These are phyloP conservation scores for Gaeumannomyces sp. DNA, from an alignment of 2,329 filamentous ascomycete species.

Conservation along the genomic window DNA sequence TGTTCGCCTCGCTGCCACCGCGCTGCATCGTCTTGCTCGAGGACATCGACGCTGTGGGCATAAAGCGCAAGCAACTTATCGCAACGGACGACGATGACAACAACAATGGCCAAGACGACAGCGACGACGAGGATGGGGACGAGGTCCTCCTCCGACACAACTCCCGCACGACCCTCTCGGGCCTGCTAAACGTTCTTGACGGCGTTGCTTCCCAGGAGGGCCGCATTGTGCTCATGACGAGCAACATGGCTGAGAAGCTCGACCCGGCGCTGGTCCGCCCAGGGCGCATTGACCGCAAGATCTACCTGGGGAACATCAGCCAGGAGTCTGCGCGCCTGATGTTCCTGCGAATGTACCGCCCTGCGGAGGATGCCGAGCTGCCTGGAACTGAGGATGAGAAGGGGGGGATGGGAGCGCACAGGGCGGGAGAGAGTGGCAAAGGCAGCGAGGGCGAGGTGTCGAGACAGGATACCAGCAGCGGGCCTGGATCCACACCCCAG, in stretches of 20 bases:
- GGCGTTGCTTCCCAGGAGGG: constrained; percentile 65
- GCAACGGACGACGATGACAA: constrained; percentile 11
- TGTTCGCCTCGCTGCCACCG: constrained; percentile 27
- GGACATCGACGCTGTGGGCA: constrained; percentile 48
- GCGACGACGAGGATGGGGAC: constrained; percentile 12
- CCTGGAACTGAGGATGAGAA: not conserved
- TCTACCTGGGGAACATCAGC: constrained; percentile 48
- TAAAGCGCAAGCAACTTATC: constrained; percentile 28
- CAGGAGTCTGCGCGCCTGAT: constrained; percentile 36
- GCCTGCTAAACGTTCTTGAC: constrained; percentile 63
- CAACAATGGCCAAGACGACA: constrained; percentile 16
- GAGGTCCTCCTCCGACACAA: not conserved
- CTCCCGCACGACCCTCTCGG: constrained; percentile 46
- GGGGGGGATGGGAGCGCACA: not conserved
- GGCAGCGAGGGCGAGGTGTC: constrained; percentile 12
- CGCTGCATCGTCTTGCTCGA: constrained; percentile 45
- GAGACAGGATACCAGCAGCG: constrained; percentile 13
- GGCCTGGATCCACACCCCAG: not conserved
- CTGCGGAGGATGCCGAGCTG: constrained; percentile 21
- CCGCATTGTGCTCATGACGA: constrained; percentile 68
- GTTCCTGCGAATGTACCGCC: constrained; percentile 40
- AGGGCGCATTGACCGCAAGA: constrained; percentile 59
- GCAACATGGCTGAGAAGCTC: constrained; percentile 59
- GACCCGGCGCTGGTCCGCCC: constrained; percentile 60
- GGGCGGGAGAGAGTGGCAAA: not conserved